Conservation (phyloP, 2,329 filamentous ascomycete genomes). For the Emydomyces testavorans region DNA sequence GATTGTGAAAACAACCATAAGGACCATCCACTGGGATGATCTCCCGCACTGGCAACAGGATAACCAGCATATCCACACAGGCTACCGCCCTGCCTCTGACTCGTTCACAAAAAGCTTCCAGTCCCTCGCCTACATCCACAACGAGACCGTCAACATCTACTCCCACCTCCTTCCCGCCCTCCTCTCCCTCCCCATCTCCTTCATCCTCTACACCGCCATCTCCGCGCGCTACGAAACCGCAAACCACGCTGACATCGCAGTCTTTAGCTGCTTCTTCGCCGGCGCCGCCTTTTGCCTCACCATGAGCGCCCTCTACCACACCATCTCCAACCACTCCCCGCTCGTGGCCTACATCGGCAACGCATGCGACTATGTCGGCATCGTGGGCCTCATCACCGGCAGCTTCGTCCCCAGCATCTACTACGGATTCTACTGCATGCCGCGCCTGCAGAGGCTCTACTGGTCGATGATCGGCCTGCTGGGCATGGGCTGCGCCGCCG, state of each 20-base stretch:
- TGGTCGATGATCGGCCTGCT: constrained; percentile 67
- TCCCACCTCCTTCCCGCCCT: constrained; percentile 58
- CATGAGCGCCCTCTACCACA: constrained; percentile 77
- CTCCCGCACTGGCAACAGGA: constrained; percentile 47
- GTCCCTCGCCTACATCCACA: constrained; percentile 53
- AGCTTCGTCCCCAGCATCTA: constrained; percentile 81
- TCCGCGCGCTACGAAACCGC: constrained; percentile 56
- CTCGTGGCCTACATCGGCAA: constrained; percentile 73
- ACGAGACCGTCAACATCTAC: constrained; percentile 61
- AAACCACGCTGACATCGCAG: constrained; percentile 51
- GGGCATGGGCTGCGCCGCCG: constrained; percentile 61
- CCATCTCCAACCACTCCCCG: constrained; percentile 72
- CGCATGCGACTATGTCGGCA: constrained; percentile 88
- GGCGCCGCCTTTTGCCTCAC: constrained; percentile 63
- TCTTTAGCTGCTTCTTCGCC: constrained; percentile 66
- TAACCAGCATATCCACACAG: constrained; percentile 57
- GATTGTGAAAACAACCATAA: constrained; percentile 12
- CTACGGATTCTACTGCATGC: constrained; percentile 69
- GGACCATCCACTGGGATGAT: constrained; percentile 42
- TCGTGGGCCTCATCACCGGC: constrained; percentile 81
- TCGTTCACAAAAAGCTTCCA: constrained; percentile 49
- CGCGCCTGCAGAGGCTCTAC: constrained; percentile 56
- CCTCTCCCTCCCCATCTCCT: constrained; percentile 42
- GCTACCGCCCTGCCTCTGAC: constrained; percentile 53
- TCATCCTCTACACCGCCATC: constrained; percentile 47